Conservation (phyloP, 352 stramenopile species). For the Phytophthora sp. region DNA sequence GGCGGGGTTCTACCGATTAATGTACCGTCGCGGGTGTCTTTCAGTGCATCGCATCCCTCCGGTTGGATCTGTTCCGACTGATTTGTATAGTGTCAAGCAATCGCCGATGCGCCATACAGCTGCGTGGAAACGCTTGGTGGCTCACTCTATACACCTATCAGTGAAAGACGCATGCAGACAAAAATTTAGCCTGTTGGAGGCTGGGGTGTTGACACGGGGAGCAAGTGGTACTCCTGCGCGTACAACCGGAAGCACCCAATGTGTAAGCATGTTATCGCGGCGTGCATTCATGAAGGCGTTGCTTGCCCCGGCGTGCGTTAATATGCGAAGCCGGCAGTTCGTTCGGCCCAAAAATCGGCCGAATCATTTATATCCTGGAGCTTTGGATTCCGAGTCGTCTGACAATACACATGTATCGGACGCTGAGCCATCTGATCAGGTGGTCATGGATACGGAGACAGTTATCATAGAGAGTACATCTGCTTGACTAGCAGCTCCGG, state of each 20-base stretch:
- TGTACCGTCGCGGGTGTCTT: conserved; percentile 1
- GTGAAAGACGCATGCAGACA: background rate
- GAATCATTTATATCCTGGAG: too few relatives aligned
- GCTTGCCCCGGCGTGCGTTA: background rate
- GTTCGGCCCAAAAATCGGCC: too few relatives aligned
- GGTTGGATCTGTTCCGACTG: background rate
- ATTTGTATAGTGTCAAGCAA: conserved; percentile 11
- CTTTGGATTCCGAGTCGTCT: too few relatives aligned
- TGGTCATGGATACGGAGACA: too few relatives aligned
- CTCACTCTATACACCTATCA: background rate
- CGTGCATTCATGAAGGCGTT: background rate
- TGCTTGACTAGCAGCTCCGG: too few relatives aligned
- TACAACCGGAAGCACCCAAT: background rate
- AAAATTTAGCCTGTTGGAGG: background rate
- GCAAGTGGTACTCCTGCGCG: background rate
- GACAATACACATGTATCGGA: too few relatives aligned
- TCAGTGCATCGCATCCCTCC: background rate
- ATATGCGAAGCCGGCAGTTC: background rate
- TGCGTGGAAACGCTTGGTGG: conserved; percentile 5
- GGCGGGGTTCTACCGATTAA: conserved; percentile 5
- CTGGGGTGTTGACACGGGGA: conserved; percentile 7
- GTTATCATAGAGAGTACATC: too few relatives aligned
- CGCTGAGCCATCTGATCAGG: too few relatives aligned
- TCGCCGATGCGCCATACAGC: background rate
- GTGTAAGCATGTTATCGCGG: background rate